Percentiles rank a stretch among this genome's conserved stretches.
Evolutionary conservation across 805 yeast species (phyloP).

Genomic region (Saccharomyces kudriavzevii): DNA sequence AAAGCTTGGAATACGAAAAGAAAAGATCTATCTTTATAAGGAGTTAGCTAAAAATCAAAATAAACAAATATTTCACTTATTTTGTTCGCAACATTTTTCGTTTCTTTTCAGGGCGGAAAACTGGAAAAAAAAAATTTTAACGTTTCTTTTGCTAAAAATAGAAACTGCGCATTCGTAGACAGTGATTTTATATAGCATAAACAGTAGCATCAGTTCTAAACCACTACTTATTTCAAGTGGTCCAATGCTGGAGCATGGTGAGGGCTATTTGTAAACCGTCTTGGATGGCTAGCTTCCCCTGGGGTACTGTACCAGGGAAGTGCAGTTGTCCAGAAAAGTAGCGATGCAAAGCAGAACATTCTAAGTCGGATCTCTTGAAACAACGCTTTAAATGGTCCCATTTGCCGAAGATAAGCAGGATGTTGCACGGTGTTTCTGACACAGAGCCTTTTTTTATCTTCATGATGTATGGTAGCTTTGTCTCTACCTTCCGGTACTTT

Average conservation of each 20-base stretch:
- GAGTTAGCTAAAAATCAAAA: background rate
- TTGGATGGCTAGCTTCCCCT: slow-evolving; percentile 43
- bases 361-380: slow-evolving; percentile 44
- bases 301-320: slow-evolving; percentile 45
- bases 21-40: background rate
- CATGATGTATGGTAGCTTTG: slow-evolving; percentile 22
- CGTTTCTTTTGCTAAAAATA: background rate
- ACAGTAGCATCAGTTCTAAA: background rate
- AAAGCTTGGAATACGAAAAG: background rate
- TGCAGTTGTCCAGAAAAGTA: slow-evolving; percentile 59
- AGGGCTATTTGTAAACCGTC: slow-evolving; percentile 39
- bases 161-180: background rate
- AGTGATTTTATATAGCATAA: background rate
- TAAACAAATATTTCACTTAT: background rate
- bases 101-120: background rate
- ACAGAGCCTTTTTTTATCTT: slow-evolving; percentile 20
- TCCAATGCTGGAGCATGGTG: background rate
- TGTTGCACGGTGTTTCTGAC: slow-evolving; percentile 14
- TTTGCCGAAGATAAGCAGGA: slow-evolving; percentile 56
- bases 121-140: background rate
- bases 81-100: background rate
- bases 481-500: slow-evolving; percentile 16
- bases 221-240: background rate
- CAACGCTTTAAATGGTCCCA: slow-evolving; percentile 47
- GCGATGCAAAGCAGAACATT: slow-evolving; percentile 45